These are phyloP conservation scores for Paramecium caudatum DNA, from an alignment of 73 alveolate genomes.

Conservation along the genomic window DNA sequence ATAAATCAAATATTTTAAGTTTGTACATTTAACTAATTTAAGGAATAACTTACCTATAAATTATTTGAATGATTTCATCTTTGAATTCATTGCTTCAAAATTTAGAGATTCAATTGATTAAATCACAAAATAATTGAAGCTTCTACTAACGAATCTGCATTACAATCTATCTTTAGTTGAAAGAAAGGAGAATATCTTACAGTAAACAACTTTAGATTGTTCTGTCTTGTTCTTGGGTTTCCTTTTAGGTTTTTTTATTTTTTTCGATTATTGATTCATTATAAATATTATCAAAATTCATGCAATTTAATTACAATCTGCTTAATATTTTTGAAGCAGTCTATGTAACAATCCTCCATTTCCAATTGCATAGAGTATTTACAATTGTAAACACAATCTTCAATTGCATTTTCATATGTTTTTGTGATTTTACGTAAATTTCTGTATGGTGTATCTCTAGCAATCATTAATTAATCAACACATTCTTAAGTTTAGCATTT, in stretches of 20 bases:
- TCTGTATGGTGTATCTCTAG: not conserved
- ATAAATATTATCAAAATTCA: not conserved
- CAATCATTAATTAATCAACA: not conserved
- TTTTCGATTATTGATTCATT: not conserved
- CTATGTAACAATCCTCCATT: conserved; percentile 9
- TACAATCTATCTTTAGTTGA: conserved; percentile 3
- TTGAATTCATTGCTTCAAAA: conserved; percentile 6
- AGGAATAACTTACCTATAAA: not conserved
- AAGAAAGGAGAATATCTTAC: not conserved
- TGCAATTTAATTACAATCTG: not conserved
- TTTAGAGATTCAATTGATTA: conserved; percentile 23
- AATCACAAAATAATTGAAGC: not conserved
- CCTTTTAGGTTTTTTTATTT: not conserved
- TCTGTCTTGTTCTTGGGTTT: not conserved
- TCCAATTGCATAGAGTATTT: conserved; percentile 1
- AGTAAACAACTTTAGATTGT: not conserved
- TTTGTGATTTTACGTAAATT: not conserved
- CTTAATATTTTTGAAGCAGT: not conserved
- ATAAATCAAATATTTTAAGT: not conserved
- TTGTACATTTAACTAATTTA: not conserved
- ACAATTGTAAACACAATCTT: not conserved
- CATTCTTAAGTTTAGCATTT: not conserved
- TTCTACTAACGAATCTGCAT: conserved; percentile 21
- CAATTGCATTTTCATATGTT: conserved; percentile 18
- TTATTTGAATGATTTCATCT: conserved; percentile 11